These are phyloP conservation scores for Aspergillus japonicus DNA, from an alignment of 2,329 filamentous ascomycete genomes.

Conservation along the genomic window DNA sequence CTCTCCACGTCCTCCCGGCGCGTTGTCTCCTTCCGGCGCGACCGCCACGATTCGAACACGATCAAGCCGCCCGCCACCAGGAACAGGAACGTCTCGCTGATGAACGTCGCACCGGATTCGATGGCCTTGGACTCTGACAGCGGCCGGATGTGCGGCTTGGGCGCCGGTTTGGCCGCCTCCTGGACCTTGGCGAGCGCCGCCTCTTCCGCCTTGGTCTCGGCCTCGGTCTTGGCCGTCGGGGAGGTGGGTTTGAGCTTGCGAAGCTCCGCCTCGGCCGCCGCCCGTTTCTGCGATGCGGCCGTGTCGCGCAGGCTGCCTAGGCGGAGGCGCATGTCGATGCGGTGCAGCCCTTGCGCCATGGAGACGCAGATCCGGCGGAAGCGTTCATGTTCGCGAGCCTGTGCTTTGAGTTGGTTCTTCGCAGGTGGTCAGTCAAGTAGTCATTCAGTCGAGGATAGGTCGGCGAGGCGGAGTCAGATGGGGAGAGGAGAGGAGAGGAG, in stretches of 20 bases:
- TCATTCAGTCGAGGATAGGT: not conserved
- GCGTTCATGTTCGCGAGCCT: constrained; percentile 66
- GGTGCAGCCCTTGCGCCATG: constrained; percentile 64
- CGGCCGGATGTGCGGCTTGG: constrained; percentile 59
- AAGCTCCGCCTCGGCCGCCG: constrained; percentile 55
- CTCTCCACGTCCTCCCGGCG: constrained; percentile 61
- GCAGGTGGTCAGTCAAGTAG: constrained; percentile 29
- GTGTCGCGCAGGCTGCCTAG: constrained; percentile 64
- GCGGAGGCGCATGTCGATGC: constrained; percentile 66
- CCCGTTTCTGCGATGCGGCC: constrained; percentile 49
- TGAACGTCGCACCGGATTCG: constrained; percentile 67
- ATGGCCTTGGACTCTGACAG: constrained; percentile 67
- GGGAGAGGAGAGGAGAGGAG: not conserved
- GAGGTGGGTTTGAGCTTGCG: constrained; percentile 52
- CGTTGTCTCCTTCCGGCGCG: constrained; percentile 59
- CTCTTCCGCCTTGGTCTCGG: constrained; percentile 58
- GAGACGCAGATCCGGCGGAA: constrained; percentile 62
- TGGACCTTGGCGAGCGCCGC: constrained; percentile 45
- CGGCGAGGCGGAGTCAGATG: not conserved
- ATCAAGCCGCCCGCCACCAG: constrained; percentile 62
- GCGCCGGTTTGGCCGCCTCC: constrained; percentile 49
- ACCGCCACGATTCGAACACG: constrained; percentile 61
- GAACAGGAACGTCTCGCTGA: constrained; percentile 66
- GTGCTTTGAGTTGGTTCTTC: constrained; percentile 67
- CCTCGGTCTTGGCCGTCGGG: constrained; percentile 63